A percentile compares a stretch with the other conserved stretches of the same genome.
These are phyloP conservation scores for Colletotrichum spinosum DNA, from an alignment of 2,329 filamentous ascomycete genomes.

Conservation along the genomic window DNA sequence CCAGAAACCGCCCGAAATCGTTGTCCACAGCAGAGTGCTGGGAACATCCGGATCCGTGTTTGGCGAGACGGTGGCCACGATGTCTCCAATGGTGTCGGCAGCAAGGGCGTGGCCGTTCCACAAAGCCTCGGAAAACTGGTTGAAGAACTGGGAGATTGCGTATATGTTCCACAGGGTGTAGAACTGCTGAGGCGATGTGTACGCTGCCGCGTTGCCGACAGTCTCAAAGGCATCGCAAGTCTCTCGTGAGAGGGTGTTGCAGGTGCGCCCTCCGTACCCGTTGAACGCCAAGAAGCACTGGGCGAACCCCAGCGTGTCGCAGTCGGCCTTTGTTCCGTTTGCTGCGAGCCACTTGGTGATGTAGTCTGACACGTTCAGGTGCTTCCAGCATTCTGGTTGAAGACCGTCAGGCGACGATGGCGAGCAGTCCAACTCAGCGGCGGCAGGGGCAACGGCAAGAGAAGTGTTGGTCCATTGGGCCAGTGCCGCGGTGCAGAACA, in stretches of 20 bases:
- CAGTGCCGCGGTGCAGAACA: too few relatives aligned
- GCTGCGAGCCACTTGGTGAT: conserved; percentile 42
- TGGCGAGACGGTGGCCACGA: conserved; percentile 42
- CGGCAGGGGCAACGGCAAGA: too few relatives aligned
- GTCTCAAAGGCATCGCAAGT: conserved; percentile 39
- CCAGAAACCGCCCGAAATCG: conserved; percentile 39
- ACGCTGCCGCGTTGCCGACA: conserved; percentile 7
- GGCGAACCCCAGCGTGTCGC: conserved; percentile 42
- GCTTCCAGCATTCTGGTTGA: conserved; percentile 41
- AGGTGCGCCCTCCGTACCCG: conserved; percentile 42
- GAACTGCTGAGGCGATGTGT: conserved; percentile 42
- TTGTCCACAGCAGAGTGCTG: conserved; percentile 39
- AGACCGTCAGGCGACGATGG: conserved; percentile 33
- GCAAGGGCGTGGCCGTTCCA: conserved; percentile 42
- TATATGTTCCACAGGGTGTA: conserved; percentile 46
- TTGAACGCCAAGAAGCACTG: conserved; percentile 44
- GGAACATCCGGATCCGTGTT: conserved; percentile 38
- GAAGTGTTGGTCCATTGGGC: too few relatives aligned
- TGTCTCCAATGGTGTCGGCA: conserved; percentile 41
- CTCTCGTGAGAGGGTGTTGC: conserved; percentile 41
- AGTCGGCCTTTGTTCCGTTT: conserved; percentile 42
- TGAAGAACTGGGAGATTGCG: conserved; percentile 44
- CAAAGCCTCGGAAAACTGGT: conserved; percentile 43
- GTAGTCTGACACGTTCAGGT: conserved; percentile 40
- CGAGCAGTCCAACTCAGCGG: conserved; percentile 13